phyloP scores from a whole-genome alignment of 2,329 filamentous ascomycete species.

The Pestalotiopsis sp. region DNA sequence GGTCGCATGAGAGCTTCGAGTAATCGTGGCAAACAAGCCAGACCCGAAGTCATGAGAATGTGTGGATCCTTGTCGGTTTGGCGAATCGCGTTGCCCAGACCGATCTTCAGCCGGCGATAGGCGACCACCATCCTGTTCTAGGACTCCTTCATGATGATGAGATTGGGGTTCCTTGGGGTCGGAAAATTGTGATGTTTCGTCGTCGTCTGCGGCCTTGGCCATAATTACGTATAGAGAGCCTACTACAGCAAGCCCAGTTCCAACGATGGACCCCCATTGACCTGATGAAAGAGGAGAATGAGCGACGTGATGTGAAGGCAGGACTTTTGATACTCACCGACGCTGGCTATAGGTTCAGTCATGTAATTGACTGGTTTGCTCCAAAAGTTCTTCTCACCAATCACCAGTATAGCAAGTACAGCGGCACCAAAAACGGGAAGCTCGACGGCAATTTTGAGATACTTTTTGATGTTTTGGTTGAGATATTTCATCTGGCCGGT shows the following conservation, averaged over 20 bases:
- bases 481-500: conserved; percentile 52
- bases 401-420: conserved; percentile 59
- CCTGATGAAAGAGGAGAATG: conserved; percentile 32
- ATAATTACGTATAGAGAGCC: conserved; percentile 61
- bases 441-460: conserved; percentile 54
- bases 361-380: conserved; percentile 57
- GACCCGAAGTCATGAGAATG: neutral
- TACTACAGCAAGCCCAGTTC: conserved; percentile 57
- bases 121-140: neutral
- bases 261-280: conserved; percentile 64
- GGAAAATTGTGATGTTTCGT: conserved; percentile 20
- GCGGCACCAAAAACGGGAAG: conserved; percentile 61
- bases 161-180: conserved; percentile 29
- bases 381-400: conserved; percentile 68
- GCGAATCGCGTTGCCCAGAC: conserved; percentile 10
- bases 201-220: conserved; percentile 32
- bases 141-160: conserved; percentile 2
- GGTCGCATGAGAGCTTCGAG: neutral
- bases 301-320: neutral
- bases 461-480: conserved; percentile 56
- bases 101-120: neutral
- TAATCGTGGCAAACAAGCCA: conserved; percentile 13
- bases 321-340: conserved; percentile 46
- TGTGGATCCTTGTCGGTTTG: neutral
- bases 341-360: conserved; percentile 63